Percentiles rank a stretch among this genome's conserved stretches.
Conservation (phyloP, 208 protist genomes). For the Leishmania amazonensis region DNA sequence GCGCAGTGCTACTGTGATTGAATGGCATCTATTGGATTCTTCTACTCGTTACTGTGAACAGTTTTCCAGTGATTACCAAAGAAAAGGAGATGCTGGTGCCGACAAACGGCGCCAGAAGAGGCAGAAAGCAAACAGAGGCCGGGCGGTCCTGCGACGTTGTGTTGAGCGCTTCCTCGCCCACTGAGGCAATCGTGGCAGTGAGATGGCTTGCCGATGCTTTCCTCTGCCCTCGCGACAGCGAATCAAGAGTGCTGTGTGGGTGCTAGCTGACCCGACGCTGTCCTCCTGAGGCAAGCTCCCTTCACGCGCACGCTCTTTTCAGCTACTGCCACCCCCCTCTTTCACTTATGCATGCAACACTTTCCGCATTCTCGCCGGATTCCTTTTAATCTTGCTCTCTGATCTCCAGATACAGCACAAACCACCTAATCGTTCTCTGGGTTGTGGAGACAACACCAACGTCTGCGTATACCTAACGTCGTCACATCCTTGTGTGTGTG, state of each 20-base stretch:
- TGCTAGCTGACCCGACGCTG: not conserved
- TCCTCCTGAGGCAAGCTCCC: not conserved
- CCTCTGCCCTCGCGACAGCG: not conserved
- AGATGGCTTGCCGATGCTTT: not conserved
- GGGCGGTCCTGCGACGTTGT: not conserved
- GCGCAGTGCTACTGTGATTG: not conserved
- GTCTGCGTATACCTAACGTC: not conserved
- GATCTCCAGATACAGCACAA: not conserved
- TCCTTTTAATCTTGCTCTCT: not conserved
- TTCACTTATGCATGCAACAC: not conserved
- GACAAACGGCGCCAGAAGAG: not conserved
- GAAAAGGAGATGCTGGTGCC: not conserved
- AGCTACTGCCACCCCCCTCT: not conserved
- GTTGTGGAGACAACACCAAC: not conserved
- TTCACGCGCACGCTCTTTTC: not conserved
- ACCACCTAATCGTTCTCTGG: not conserved
- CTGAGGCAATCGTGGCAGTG: not conserved
- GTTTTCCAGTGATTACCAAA: conserved; percentile 2
- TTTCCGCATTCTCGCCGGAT: not conserved
- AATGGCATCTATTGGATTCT: not conserved
- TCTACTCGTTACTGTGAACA: not conserved
- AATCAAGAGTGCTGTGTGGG: not conserved
- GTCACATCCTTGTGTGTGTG: not conserved
- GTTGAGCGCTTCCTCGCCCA: not conserved
- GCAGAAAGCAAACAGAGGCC: not conserved